Conservation (phyloP, 805 yeast species). For the Lipomyces anomalus region DNA sequence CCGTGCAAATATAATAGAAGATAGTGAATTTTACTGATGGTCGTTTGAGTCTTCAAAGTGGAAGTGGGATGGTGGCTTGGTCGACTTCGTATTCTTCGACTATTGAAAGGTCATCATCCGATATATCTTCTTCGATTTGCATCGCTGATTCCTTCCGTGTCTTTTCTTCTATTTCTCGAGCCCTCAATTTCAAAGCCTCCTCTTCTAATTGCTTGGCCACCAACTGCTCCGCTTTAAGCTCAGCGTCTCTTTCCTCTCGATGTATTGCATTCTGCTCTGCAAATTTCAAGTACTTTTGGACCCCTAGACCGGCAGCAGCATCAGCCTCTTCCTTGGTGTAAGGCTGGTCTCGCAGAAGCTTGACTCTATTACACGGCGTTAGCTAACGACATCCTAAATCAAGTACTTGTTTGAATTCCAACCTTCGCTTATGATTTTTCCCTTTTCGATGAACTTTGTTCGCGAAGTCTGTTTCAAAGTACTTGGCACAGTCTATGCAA, state of each 20-base stretch:
- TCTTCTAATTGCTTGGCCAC: constrained; percentile 25
- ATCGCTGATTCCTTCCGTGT: too few relatives aligned
- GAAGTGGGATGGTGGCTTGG: too few relatives aligned
- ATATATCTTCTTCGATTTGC: too few relatives aligned
- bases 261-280: constrained; percentile 52
- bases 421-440: constrained; percentile 73
- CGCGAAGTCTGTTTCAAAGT: constrained; percentile 73
- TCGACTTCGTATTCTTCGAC: too few relatives aligned
- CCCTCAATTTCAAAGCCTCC: constrained; percentile 1
- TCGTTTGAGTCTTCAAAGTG: too few relatives aligned
- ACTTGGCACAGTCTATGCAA: constrained; percentile 90
- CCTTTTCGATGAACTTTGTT: constrained; percentile 65
- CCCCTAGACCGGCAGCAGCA: constrained; percentile 79
- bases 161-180: constrained; percentile 4
- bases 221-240: constrained; percentile 43
- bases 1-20: not conserved
- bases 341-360: constrained; percentile 68
- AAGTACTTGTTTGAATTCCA: not conserved
- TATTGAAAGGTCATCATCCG: too few relatives aligned
- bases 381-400: not conserved
- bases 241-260: constrained; percentile 45
- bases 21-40: too few relatives aligned
- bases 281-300: constrained; percentile 52
- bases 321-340: constrained; percentile 84
- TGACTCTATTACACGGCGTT: constrained; percentile 43